phyloP scores from a whole-genome alignment of 768 basidiomycete genomes.

The Leccinum rimulosum region DNA sequence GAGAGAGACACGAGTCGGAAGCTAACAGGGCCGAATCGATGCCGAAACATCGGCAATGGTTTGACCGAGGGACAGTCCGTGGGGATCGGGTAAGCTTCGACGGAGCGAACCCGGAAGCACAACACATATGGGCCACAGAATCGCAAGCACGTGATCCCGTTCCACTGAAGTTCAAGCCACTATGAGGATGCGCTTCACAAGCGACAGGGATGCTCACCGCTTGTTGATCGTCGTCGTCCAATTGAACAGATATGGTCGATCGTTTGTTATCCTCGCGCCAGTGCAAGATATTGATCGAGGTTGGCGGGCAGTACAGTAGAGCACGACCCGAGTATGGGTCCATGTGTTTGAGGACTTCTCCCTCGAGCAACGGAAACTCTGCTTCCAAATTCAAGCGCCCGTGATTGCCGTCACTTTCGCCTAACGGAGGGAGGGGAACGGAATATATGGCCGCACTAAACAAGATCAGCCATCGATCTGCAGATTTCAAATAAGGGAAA shows the following conservation, averaged over 20 bases:
- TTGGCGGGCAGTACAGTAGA: slow-evolving; percentile 29
- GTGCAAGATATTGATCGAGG: slow-evolving; percentile 37
- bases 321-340: slow-evolving; percentile 32
- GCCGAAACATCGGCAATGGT: slow-evolving; percentile 18
- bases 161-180: slow-evolving; percentile 31
- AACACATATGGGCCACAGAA: slow-evolving; percentile 51
- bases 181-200: background rate
- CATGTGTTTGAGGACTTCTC: slow-evolving; percentile 35
- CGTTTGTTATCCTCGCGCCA: slow-evolving; percentile 32
- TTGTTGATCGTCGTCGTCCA: slow-evolving; percentile 32
- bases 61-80: slow-evolving; percentile 7
- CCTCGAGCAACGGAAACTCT: slow-evolving; percentile 13
- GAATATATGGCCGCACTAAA: slow-evolving; percentile 15
- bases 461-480: background rate
- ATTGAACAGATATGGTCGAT: slow-evolving; percentile 22
- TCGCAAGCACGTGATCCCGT: slow-evolving; percentile 40
- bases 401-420: background rate
- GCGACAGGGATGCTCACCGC: slow-evolving; percentile 23
- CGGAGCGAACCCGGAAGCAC: slow-evolving; percentile 47
- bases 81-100: slow-evolving; percentile 40
- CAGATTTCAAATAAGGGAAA: background rate
- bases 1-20: slow-evolving; percentile 41
- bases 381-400: slow-evolving; percentile 6
- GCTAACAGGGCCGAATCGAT: slow-evolving; percentile 30
- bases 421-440: slow-evolving; percentile 5